Evolutionary conservation across 2,329 filamentous ascomycete species (phyloP), one percentile per base, ranked within the genome.

Genomic region (Iodosphaeria phyllophila): DNA sequence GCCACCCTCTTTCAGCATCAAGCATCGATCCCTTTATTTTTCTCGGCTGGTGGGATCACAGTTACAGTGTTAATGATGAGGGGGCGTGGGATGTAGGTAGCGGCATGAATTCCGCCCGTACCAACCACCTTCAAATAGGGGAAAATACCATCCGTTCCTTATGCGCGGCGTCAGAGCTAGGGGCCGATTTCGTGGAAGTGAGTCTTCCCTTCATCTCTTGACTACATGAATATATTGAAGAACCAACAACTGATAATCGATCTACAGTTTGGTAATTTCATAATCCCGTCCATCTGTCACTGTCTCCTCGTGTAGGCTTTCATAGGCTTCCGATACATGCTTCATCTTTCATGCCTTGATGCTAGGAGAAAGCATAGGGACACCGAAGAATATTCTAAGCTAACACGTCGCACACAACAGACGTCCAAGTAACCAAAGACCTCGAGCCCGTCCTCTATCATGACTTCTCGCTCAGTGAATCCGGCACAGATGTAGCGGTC

Each of bases 401-500:
- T n/a, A n/a, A n/a, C n/a, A n/a, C n/a, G n/a, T n/a, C n/a, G n/a
- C 25, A 30, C 11, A 7, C 14, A 13, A 11, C 21, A 34, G 52
- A 56, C 35, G 41, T 52, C 3, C 52, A 56, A 30, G 32, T 56
- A 10, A 55, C 52, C 2, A 44, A 42, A 32, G 52, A 56, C 24
- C 34, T 42, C 18, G 35, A 47, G 8, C 47, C 52, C 3, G 41
- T 56, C 8, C 41, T 54, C 10, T 55, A 48, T 24, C 51, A 55
- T 30, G 50, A 55, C 30, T 55, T 52, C 25, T 44, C 44, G 3
- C 30, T 56, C 5, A 54, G 49, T 30, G 51, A 56, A 29, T 43
- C 47, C 5, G 52, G 52, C 3, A 48, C 48, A 4, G 51, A 56
- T 30, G 34, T 46, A 16, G 42, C 51, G 9, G 41, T 55, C 11